phyloP scores from a whole-genome alignment of 1,284 basidiomycete species.

The Trametes polyzona region DNA sequence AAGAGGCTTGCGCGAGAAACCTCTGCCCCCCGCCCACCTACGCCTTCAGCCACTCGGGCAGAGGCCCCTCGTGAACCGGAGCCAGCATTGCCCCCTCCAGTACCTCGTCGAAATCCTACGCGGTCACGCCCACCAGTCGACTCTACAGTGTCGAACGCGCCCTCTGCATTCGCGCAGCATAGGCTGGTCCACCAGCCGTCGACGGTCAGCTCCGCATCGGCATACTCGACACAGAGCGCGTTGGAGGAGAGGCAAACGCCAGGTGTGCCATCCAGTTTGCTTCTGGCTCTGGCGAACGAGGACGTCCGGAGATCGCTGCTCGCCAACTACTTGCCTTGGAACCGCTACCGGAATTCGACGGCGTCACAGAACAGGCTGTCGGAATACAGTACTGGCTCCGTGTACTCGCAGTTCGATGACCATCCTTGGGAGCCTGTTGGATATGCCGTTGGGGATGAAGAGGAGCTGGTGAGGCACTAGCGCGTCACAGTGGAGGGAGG shows the following conservation, averaged over 20 bases:
- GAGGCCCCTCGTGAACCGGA: background rate
- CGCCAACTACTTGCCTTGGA: constrained; percentile 31
- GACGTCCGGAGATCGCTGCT: constrained; percentile 31
- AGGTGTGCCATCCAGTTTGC: constrained; percentile 30
- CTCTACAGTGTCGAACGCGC: constrained; percentile 18
- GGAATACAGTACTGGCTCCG: constrained; percentile 35
- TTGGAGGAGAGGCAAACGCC: constrained; percentile 32
- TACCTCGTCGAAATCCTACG: constrained; percentile 16
- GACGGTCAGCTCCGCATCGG: constrained; percentile 35
- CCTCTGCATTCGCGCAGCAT: constrained; percentile 14
- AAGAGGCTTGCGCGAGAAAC: background rate
- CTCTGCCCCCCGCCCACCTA: constrained; percentile 1
- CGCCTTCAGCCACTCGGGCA: constrained; percentile 4
- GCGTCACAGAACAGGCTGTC: constrained; percentile 35
- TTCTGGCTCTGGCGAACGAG: constrained; percentile 29
- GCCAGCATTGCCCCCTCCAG: constrained; percentile 10
- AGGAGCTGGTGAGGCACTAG: constrained; percentile 15
- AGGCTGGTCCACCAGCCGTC: constrained; percentile 33
- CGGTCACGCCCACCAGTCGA: constrained; percentile 10
- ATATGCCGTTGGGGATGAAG: constrained; percentile 29
- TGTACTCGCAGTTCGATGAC: constrained; percentile 32
- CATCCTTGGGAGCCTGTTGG: constrained; percentile 26
- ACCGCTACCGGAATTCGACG: constrained; percentile 23
- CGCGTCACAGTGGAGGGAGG: background rate
- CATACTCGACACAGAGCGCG: constrained; percentile 39